These are phyloP conservation scores for Blastocrithidia nonstop DNA, from an alignment of 208 protist species.

Conservation along the genomic window DNA sequence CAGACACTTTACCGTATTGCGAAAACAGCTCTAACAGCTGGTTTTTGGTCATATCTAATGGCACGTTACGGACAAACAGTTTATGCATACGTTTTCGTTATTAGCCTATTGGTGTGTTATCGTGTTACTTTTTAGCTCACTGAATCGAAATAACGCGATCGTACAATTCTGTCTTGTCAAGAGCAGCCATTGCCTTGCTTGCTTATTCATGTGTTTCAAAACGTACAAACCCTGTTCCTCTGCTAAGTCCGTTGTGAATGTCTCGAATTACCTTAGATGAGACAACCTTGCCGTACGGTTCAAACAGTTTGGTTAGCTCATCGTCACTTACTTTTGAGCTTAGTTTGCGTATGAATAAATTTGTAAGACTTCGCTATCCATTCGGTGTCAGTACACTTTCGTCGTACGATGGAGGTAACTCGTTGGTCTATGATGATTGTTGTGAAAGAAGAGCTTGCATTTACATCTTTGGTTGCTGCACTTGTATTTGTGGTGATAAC, in stretches of 20 bases:
- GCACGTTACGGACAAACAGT: conserved; percentile 77
- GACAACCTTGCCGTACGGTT: conserved; percentile 39
- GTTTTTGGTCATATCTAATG: conserved; percentile 23
- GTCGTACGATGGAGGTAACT: conserved; percentile 24
- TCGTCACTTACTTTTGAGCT: conserved; percentile 31
- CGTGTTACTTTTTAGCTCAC: conserved; percentile 71
- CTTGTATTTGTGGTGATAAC: too few relatives aligned
- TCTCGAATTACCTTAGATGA: conserved; percentile 61
- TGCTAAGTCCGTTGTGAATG: conserved; percentile 69
- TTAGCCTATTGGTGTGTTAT: conserved; percentile 51
- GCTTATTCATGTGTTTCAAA: conserved; percentile 53
- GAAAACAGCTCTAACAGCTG: conserved; percentile 27
- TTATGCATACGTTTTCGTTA: conserved; percentile 51
- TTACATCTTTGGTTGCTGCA: too few relatives aligned
- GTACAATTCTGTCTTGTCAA: conserved; percentile 30
- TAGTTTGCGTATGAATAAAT: conserved; percentile 70
- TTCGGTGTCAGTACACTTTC: conserved; percentile 29
- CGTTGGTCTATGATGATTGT: too few relatives aligned
- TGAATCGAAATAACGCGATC: conserved; percentile 50
- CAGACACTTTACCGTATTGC: conserved; percentile 30
- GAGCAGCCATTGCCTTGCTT: conserved; percentile 20
- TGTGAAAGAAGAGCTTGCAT: too few relatives aligned
- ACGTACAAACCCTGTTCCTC: conserved; percentile 75
- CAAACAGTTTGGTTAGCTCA: conserved; percentile 35
- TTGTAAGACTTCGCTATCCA: conserved; percentile 48